These are phyloP conservation scores for Pseudopyricularia javanii DNA, from an alignment of 2,329 filamentous ascomycete genomes.

Conservation along the genomic window DNA sequence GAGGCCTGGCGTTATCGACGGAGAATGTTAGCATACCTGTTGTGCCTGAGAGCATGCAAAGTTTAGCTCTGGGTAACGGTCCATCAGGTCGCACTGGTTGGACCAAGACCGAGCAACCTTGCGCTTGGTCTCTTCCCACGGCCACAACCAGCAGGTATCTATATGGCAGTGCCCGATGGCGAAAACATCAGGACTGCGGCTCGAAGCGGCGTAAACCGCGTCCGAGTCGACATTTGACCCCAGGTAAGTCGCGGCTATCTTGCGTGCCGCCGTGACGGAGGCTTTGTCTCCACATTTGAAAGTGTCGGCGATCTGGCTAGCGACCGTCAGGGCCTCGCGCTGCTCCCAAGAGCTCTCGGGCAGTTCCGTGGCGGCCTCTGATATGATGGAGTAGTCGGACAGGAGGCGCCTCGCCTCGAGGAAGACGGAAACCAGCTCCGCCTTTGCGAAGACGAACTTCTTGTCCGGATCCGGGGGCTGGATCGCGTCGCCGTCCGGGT, in stretches of 20 bases:
- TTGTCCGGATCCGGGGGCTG: slow-evolving; percentile 48
- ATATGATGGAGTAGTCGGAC: slow-evolving; percentile 55
- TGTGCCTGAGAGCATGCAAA: slow-evolving; percentile 50
- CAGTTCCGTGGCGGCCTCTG: slow-evolving; percentile 53
- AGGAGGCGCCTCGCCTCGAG: slow-evolving; percentile 45
- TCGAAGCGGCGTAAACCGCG: slow-evolving; percentile 38
- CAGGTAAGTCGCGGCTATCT: slow-evolving; percentile 47
- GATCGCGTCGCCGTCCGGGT: slow-evolving; percentile 35
- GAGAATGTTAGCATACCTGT: not conserved
- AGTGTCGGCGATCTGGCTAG: slow-evolving; percentile 51
- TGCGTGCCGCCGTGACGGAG: slow-evolving; percentile 40
- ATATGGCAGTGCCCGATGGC: slow-evolving; percentile 59
- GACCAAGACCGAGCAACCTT: slow-evolving; percentile 51
- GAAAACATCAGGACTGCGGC: slow-evolving; percentile 41
- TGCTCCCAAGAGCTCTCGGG: slow-evolving; percentile 50
- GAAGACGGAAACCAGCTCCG: slow-evolving; percentile 52
- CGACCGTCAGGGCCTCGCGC: slow-evolving; percentile 48
- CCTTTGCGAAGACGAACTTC: slow-evolving; percentile 42
- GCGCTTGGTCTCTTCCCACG: slow-evolving; percentile 57
- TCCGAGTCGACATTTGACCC: slow-evolving; percentile 46
- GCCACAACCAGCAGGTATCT: slow-evolving; percentile 61
- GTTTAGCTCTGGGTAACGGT: slow-evolving; percentile 54
- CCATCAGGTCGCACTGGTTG: slow-evolving; percentile 56
- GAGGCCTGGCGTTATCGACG: too few species aligned
- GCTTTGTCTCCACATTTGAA: slow-evolving; percentile 49